phyloP scores from a whole-genome alignment of 306 rosid genomes.

The Fragaria ananassa region DNA sequence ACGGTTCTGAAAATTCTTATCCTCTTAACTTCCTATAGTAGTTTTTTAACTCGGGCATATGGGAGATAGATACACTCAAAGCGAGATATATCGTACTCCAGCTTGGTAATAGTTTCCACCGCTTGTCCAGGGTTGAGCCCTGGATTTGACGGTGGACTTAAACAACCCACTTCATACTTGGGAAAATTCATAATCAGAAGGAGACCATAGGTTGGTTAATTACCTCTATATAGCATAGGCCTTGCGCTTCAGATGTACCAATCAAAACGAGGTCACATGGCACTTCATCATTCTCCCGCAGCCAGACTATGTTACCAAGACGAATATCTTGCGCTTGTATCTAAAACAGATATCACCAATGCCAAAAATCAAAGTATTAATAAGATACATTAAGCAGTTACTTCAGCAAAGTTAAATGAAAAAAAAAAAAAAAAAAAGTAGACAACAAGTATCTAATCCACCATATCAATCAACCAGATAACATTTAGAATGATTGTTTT shows the following conservation, averaged over 20 bases:
- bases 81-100: background rate
- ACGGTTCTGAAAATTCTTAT: background rate
- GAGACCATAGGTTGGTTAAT: conserved; percentile 11
- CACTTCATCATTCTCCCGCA: conserved; percentile 97
- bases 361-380: background rate
- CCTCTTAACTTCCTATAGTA: background rate
- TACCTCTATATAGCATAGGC: conserved; percentile 92
- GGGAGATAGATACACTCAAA: background rate
- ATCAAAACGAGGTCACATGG: conserved; percentile 96
- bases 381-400: conserved; percentile 13
- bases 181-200: background rate
- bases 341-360: conserved; percentile 43
- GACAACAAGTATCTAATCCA: conserved; percentile 20
- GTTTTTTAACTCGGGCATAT: background rate
- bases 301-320: conserved; percentile 89
- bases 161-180: background rate
- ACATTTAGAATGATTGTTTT: background rate
- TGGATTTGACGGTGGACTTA: background rate
- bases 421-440: background rate
- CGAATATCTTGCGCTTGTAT: conserved; percentile 88
- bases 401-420: conserved; percentile 16
- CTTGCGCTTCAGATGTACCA: conserved; percentile 95
- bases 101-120: background rate
- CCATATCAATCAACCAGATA: background rate
- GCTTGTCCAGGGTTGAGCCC: background rate